Evolutionary conservation across 257 asterid species (phyloP).

Genomic region (Perilla frutescens): DNA sequence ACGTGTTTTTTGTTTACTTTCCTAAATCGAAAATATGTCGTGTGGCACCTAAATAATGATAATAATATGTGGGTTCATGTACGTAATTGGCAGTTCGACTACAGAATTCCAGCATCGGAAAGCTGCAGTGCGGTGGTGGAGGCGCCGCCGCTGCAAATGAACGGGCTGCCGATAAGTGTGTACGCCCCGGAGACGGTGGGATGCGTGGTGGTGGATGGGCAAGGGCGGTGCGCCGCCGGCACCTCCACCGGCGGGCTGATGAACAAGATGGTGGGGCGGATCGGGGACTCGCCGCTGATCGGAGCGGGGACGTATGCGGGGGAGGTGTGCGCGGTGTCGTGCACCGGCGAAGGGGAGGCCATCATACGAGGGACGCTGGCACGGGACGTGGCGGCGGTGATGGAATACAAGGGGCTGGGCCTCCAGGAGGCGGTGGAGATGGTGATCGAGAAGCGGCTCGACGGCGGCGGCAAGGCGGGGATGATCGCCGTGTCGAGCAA

Average conservation of each 20-base stretch:
- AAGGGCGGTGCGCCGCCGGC: constrained; percentile 92
- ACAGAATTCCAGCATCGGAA: constrained; percentile 64
- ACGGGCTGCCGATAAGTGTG: constrained; percentile 82
- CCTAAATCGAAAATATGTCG: too few species aligned
- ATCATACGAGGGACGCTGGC: constrained; percentile 95
- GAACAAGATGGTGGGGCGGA: constrained; percentile 88
- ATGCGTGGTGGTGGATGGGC: constrained; percentile 85
- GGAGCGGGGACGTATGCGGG: constrained; percentile 94
- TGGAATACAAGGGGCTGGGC: constrained; percentile 84
- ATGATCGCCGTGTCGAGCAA: constrained; percentile 83
- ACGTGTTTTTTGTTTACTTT: too few species aligned
- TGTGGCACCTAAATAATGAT: too few species aligned
- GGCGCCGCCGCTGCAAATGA: constrained; percentile 73
- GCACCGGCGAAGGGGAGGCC: constrained; percentile 99
- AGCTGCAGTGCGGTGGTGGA: constrained; percentile 60
- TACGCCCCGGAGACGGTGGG: constrained; percentile 97
- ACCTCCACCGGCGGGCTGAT: constrained; percentile 96
- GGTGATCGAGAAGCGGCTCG: constrained; percentile 73
- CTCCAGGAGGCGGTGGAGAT: constrained; percentile 86
- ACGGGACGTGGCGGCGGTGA: constrained; percentile 92
- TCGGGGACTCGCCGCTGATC: constrained; percentile 92
- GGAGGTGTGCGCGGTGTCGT: constrained; percentile 79
- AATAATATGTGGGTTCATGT: too few species aligned
- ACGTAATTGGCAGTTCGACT: constrained; percentile 62
- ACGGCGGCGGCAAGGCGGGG: constrained; percentile 75